Evolutionary conservation across 208 protist species (phyloP).

Genomic region (Leishmania guyanensis): DNA sequence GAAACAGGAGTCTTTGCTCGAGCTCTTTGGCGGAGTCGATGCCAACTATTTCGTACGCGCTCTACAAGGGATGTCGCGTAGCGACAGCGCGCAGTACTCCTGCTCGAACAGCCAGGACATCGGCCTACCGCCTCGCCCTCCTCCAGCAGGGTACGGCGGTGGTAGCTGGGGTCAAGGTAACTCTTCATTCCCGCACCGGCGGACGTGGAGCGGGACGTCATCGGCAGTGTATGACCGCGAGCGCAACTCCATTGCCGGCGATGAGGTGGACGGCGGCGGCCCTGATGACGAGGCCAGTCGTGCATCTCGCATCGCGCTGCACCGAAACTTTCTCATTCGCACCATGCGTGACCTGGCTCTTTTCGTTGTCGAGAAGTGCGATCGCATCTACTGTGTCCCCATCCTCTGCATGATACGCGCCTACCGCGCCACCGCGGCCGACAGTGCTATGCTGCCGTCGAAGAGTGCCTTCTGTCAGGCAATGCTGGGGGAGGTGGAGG

Average conservation of each 20-base stretch:
- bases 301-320: conserved; percentile 18
- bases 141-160: conserved; percentile 18
- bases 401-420: conserved; percentile 78
- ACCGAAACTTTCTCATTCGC: conserved; percentile 50
- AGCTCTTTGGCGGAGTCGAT: conserved; percentile 74
- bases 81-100: conserved; percentile 21
- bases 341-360: conserved; percentile 51
- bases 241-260: conserved; percentile 21
- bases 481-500: conserved; percentile 65
- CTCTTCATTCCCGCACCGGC: conserved; percentile 23
- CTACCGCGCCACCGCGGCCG: conserved; percentile 38
- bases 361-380: conserved; percentile 77
- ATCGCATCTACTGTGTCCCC: conserved; percentile 80
- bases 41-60: conserved; percentile 19
- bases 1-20: conserved; percentile 64
- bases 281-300: conserved; percentile 11
- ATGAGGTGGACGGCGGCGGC: conserved; percentile 22
- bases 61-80: conserved; percentile 26
- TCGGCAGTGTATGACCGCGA: conserved; percentile 16
- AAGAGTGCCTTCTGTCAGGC: conserved; percentile 72
- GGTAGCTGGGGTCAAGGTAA: conserved; percentile 3
- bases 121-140: conserved; percentile 29
- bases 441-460: conserved; percentile 34
- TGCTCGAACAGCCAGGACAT: conserved; percentile 36
- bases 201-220: conserved; percentile 26